These are phyloP conservation scores for Emmonsia crescens DNA, from an alignment of 2,329 filamentous ascomycete species.

Conservation along the genomic window DNA sequence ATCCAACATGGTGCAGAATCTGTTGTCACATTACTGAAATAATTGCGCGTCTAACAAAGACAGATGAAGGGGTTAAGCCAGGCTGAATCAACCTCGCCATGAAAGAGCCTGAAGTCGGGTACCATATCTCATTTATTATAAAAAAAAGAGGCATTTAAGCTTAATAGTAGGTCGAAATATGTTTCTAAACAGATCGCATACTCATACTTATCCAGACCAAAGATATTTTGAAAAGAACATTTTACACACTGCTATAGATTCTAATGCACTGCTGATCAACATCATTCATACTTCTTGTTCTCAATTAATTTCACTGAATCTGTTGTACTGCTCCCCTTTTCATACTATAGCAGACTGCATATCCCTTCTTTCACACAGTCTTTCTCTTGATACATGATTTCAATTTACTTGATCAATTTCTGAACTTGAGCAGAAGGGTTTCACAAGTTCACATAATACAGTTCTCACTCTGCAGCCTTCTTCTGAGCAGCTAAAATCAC, in stretches of 20 bases:
- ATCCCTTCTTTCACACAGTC: constrained; percentile 13
- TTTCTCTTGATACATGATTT: constrained; percentile 10
- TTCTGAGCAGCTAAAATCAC: constrained; percentile 14
- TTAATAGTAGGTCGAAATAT: neutral
- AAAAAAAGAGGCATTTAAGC: neutral
- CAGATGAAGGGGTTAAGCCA: neutral
- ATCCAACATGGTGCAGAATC: neutral
- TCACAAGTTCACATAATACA: constrained; percentile 16
- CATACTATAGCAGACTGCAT: constrained; percentile 16
- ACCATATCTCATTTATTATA: neutral
- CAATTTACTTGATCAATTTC: constrained; percentile 9
- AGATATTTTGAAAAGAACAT: neutral
- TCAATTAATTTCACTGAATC: constrained; percentile 18
- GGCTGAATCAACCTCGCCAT: neutral
- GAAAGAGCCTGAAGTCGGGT: neutral
- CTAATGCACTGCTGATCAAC: constrained; percentile 9
- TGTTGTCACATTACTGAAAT: neutral
- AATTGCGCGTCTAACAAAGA: neutral
- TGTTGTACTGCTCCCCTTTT: constrained; percentile 8
- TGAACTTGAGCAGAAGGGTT: constrained; percentile 10
- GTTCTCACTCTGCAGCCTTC: constrained; percentile 16
- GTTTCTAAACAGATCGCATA: neutral
- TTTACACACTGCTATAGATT: neutral
- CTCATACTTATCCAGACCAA: neutral
- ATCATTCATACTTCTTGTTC: constrained; percentile 25